Evolutionary conservation across 2,329 filamentous ascomycete genomes (phyloP).

Genomic region (Beauveria bassiana): DNA sequence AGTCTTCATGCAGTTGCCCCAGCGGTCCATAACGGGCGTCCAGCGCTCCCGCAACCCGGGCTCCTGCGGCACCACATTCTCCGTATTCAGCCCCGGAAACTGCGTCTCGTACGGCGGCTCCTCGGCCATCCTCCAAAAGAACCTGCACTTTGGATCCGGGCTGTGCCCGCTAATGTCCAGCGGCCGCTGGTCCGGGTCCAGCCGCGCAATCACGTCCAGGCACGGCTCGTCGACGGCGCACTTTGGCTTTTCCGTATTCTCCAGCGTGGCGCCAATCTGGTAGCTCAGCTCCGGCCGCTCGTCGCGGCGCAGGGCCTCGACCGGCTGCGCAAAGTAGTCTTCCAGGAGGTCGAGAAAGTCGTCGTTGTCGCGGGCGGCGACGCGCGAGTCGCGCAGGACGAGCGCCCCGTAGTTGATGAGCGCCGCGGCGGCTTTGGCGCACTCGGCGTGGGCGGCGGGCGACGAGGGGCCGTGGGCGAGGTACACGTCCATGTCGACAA

Average conservation of each 20-base stretch:
- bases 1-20: constrained; percentile 53
- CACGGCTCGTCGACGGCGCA: constrained; percentile 56
- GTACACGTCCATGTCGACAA: constrained; percentile 53
- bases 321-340: constrained; percentile 55
- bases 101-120: constrained; percentile 43
- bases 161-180: constrained; percentile 49
- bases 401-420: constrained; percentile 54
- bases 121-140: constrained; percentile 56
- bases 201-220: constrained; percentile 46
- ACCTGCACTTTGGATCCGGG: constrained; percentile 55
- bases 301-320: constrained; percentile 36
- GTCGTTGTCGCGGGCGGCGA: constrained; percentile 46
- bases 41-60: constrained; percentile 42
- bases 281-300: constrained; percentile 52
- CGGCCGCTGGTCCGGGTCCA: constrained; percentile 47
- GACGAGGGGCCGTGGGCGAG: constrained; percentile 36
- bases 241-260: constrained; percentile 56
- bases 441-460: constrained; percentile 40
- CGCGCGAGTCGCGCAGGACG: constrained; percentile 52
- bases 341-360: constrained; percentile 55
- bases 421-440: constrained; percentile 44
- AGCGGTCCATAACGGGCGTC: constrained; percentile 47
- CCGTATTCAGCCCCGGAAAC: constrained; percentile 48
- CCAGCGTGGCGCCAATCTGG: constrained; percentile 55
- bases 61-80: constrained; percentile 46